Evolutionary conservation across 2,329 filamentous ascomycete genomes (phyloP).

Genomic region (Trichoderma atrobrunneum): DNA sequence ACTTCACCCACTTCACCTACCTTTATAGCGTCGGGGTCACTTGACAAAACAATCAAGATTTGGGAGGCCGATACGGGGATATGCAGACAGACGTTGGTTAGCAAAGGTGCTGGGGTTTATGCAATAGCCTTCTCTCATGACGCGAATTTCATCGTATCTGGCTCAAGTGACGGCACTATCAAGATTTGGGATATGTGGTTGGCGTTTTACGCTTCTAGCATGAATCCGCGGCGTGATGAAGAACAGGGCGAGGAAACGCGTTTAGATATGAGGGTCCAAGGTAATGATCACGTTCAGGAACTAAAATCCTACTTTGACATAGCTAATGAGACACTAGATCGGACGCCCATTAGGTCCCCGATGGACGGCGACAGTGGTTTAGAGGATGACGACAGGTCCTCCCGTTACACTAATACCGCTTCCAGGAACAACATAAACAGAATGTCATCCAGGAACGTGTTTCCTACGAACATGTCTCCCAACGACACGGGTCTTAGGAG

Average conservation of each 20-base stretch:
- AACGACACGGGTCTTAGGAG: too few species aligned
- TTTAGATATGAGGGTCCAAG: background rate
- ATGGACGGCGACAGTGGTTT: background rate
- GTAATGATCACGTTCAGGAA: background rate
- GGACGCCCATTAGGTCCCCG: background rate
- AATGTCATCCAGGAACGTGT: background rate
- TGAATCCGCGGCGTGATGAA: background rate
- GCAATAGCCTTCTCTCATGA: background rate
- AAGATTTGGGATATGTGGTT: background rate
- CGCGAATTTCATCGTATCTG: background rate
- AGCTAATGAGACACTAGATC: background rate
- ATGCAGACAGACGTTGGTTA: background rate
- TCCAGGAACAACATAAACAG: background rate
- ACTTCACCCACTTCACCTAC: background rate
- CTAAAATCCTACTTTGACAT: background rate
- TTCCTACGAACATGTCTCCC: too few species aligned
- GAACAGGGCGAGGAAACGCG: background rate
- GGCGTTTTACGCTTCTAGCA: background rate
- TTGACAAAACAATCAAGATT: background rate
- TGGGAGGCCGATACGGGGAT: background rate
- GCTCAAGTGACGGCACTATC: background rate
- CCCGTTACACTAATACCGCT: accelerated
- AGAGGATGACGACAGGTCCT: background rate
- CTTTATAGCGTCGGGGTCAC: background rate
- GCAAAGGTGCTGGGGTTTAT: background rate